These are phyloP conservation scores for Russula olivacea DNA, from an alignment of 768 basidiomycete genomes.

Conservation along the genomic window DNA sequence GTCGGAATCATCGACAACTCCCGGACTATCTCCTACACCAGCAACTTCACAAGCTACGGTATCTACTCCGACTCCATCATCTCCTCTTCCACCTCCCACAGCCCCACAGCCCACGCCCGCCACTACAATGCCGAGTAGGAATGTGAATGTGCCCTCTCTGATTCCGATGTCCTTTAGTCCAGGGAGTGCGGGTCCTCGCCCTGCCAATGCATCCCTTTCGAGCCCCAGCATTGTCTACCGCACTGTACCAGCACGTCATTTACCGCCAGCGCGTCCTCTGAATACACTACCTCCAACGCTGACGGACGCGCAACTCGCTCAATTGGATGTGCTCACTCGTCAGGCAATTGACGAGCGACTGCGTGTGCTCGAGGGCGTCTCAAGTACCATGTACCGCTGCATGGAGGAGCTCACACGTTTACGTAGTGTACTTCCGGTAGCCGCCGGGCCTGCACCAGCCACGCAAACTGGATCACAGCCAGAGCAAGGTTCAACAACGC, in stretches of 20 bases:
- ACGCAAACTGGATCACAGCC: conserved; percentile 13
- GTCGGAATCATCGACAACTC: conserved; percentile 11
- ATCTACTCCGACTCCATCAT: conserved; percentile 5
- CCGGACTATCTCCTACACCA: conserved; percentile 3
- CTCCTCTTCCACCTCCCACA: conserved; percentile 7
- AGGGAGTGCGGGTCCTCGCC: conserved; percentile 4
- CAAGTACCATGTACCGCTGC: conserved; percentile 63
- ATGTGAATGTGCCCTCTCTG: conserved; percentile 29
- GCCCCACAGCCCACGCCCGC: conserved; percentile 18
- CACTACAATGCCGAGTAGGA: conserved; percentile 17
- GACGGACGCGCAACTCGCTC: conserved; percentile 56
- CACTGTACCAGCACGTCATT: conserved; percentile 9
- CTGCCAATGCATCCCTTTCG: conserved; percentile 14
- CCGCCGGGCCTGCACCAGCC: conserved; percentile 13
- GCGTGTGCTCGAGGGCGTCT: conserved; percentile 71
- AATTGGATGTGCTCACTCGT: conserved; percentile 61
- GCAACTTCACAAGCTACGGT: conserved; percentile 1
- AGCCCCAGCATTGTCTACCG: conserved; percentile 18
- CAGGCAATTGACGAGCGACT: conserved; percentile 84
- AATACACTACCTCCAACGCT: conserved; percentile 40
- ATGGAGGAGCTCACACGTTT: conserved; percentile 74
- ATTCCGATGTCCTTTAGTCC: conserved; percentile 41
- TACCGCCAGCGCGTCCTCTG: conserved; percentile 25
- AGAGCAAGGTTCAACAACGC: conserved; percentile 6
- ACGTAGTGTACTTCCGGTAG: conserved; percentile 52